Evolutionary conservation across 257 asterid species (phyloP), one percentile per base, ranked within the genome.

Genomic region (Nicotiana tabacum): DNA sequence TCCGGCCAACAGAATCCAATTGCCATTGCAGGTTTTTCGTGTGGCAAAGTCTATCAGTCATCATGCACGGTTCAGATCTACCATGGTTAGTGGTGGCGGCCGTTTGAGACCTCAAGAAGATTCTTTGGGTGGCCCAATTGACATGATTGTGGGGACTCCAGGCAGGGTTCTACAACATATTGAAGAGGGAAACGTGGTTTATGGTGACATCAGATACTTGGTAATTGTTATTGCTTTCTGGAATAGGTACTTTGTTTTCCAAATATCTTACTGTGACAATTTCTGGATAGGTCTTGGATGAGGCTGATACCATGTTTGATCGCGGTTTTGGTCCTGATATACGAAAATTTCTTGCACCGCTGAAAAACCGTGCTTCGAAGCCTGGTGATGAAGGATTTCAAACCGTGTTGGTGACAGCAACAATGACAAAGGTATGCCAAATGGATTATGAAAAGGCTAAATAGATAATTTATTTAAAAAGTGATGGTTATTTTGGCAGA

Each of bases 251-350:
- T 66, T 55, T 66, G 35, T 1, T 81, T 53, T 27, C 30, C 51
- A 48, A 15, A 68, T 64, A 83, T 77, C 29, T 88, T 77, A 85
- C 80, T 68, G 27, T 85, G 83, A 48, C 60, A 81, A 56, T 51
- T 30, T 87, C n/a, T 88, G 83, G 18, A 74, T 84, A 96, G 99
- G 99, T 96, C 83, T 86, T 96, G 92, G 99, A 96, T 87, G 99
- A 96, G 88, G 98, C 99, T 70, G 99, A 96, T 85, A 94, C 99
- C 51, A 96, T 96, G 99, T 96, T 96, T 86, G 99, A 96, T 90
- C 99, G 87, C 77, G 99, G 98, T 46, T 96, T 96, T 87, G 99
- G 99, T 85, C 99, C 98, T 17, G 99, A 96, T 74, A 91, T 96
- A 77, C 93, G 93, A 27, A 96, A 96, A 82, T 96, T 96, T 91